A percentile compares a stretch with the other conserved stretches of the same genome.
phyloP scores from a whole-genome alignment of 164 flowering plant genomes.

The Tinospora cordifolia region DNA sequence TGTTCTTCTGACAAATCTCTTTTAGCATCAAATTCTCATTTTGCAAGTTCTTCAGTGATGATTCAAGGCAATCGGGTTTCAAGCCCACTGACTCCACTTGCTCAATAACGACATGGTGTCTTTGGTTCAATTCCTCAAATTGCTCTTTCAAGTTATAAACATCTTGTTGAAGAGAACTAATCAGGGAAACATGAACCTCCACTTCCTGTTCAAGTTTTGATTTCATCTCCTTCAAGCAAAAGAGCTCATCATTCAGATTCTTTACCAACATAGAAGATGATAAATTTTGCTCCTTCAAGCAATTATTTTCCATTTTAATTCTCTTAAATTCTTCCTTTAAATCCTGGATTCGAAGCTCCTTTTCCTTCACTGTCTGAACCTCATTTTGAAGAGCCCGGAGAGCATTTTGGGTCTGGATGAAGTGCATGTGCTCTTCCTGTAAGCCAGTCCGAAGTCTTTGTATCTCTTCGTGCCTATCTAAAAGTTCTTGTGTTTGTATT shows the following conservation, averaged over 20 bases:
- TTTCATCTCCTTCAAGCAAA: slow-evolving; percentile 49
- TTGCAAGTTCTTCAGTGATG: slow-evolving; percentile 57
- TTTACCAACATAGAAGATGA: slow-evolving; percentile 37
- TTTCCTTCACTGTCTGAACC: slow-evolving; percentile 55
- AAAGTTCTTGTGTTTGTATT: slow-evolving; percentile 55
- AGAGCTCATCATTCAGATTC: slow-evolving; percentile 47
- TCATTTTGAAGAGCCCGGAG: slow-evolving; percentile 48
- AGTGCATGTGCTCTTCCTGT: slow-evolving; percentile 48
- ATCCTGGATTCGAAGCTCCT: slow-evolving; percentile 42
- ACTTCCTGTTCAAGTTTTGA: slow-evolving; percentile 65
- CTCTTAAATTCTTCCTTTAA: slow-evolving; percentile 47
- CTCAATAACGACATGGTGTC: slow-evolving; percentile 39
- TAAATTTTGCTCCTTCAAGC: slow-evolving; percentile 43
- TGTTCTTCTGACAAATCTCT: slow-evolving; percentile 35
- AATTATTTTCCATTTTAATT: slow-evolving; percentile 45
- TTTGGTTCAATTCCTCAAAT: slow-evolving; percentile 38
- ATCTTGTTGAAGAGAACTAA: slow-evolving; percentile 54
- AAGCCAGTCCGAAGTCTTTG: slow-evolving; percentile 41
- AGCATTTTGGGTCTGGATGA: slow-evolving; percentile 47
- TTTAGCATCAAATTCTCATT: slow-evolving; percentile 61
- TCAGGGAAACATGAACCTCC: slow-evolving; percentile 37
- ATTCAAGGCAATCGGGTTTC: slow-evolving; percentile 37
- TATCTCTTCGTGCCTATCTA: slow-evolving; percentile 52
- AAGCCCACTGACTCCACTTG: slow-evolving; percentile 66
- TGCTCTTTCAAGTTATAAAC: slow-evolving; percentile 54